These are phyloP conservation scores for Simplicillium sp. DNA, from an alignment of 2,329 filamentous ascomycete species.

Conservation along the genomic window DNA sequence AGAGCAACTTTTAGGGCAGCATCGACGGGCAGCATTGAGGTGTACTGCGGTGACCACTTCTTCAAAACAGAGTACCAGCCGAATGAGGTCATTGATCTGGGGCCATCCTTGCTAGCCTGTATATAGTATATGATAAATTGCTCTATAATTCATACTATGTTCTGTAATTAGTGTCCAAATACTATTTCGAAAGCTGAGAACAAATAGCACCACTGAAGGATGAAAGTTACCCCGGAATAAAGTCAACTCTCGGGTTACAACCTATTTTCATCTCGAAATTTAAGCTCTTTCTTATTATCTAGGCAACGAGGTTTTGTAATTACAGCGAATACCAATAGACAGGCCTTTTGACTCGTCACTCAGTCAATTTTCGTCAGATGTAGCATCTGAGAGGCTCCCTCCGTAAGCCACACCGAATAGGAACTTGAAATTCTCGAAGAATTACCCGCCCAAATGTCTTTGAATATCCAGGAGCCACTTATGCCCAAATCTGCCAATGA, in stretches of 20 bases:
- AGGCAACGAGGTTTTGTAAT: no score
- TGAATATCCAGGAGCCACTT: constrained; percentile 3
- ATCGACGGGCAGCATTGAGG: not conserved
- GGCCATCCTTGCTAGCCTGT: constrained; percentile 4
- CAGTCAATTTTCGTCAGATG: constrained; percentile 2
- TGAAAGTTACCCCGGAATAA: no score
- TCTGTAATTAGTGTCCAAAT: no score
- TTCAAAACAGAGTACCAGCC: constrained; percentile 1
- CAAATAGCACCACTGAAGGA: no score
- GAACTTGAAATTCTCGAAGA: constrained; percentile 2
- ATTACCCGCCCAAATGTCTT: constrained; percentile 6
- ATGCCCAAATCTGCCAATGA: constrained; percentile 3
- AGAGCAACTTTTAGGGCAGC: constrained; percentile 1
- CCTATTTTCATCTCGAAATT: no score
- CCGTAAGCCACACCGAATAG: constrained; percentile 4
- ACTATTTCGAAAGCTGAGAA: no score
- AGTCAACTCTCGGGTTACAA: no score
- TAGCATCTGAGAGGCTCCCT: constrained; percentile 5
- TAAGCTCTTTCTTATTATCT: no score
- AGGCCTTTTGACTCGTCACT: no score
- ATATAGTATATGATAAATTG: no score
- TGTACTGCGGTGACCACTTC: constrained; percentile 3
- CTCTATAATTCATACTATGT: no score
- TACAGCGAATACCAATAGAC: no score
- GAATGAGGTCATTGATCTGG: constrained; percentile 3